phyloP scores from a whole-genome alignment of 176 grass and related monocot genomes.

The Phoenix dactylifera region DNA sequence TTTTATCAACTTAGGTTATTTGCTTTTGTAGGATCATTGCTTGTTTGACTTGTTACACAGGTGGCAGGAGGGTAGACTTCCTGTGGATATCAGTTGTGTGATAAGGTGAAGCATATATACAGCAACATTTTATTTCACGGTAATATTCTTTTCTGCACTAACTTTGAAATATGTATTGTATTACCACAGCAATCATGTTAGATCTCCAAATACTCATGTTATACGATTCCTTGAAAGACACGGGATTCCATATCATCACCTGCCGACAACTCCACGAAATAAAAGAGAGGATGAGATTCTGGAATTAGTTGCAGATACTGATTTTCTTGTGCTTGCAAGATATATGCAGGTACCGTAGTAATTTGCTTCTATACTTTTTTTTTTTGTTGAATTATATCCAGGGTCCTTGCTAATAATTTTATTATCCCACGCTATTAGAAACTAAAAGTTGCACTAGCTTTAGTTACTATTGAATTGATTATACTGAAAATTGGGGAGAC shows the following conservation, averaged over 20 bases:
- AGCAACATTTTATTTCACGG: background rate
- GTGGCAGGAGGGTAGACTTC: constrained; percentile 79
- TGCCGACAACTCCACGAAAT: constrained; percentile 50
- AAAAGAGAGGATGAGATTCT: constrained; percentile 79
- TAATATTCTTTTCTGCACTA: background rate
- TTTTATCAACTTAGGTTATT: background rate
- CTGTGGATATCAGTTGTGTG: constrained; percentile 59
- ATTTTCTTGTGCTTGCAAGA: constrained; percentile 93
- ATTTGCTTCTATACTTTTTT: background rate
- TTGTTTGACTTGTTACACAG: constrained; percentile 66
- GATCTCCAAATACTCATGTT: constrained; percentile 59
- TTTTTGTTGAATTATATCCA: too few relatives aligned
- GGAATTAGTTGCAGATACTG: constrained; percentile 52
- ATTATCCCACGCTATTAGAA: too few relatives aligned
- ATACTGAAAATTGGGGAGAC: too few relatives aligned
- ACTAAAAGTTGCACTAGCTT: too few relatives aligned
- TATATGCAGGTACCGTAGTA: constrained; percentile 78
- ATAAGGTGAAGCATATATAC: constrained; percentile 46
- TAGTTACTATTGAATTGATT: too few relatives aligned
- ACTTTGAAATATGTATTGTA: background rate
- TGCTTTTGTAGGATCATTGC: constrained; percentile 60
- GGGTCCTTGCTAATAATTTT: too few relatives aligned
- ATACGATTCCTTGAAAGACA: constrained; percentile 72
- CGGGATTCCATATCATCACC: constrained; percentile 76
- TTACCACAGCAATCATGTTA: constrained; percentile 67